A percentile compares a stretch with the other conserved stretches of the same genome.
These are phyloP conservation scores for Trametes meyenii DNA, from an alignment of 768 basidiomycete genomes.

Conservation along the genomic window DNA sequence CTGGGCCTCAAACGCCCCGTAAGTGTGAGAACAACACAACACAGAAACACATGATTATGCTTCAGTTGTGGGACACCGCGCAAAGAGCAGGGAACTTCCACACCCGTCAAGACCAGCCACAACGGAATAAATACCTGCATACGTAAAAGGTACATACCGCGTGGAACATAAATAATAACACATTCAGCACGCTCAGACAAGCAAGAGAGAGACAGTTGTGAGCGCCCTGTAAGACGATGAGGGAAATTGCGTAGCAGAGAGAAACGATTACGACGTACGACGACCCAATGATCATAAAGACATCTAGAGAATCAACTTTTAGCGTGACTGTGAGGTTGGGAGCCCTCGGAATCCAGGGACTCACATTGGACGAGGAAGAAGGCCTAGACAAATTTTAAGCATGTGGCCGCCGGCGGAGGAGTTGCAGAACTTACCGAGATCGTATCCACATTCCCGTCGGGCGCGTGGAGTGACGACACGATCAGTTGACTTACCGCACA, in stretches of 20 bases:
- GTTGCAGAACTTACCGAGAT: constrained; percentile 36
- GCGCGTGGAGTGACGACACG: constrained; percentile 47
- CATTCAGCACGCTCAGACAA: constrained; percentile 1
- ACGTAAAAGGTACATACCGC: not conserved
- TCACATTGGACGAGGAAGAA: constrained; percentile 51
- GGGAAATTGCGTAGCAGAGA: not conserved
- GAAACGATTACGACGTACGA: constrained; percentile 36
- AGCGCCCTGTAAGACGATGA: constrained; percentile 21
- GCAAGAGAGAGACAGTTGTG: constrained; percentile 30
- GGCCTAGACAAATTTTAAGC: constrained; percentile 26
- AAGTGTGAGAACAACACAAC: no score
- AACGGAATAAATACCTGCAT: not conserved
- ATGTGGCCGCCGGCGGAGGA: not conserved
- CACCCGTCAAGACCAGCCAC: no score
- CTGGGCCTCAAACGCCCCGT: no score
- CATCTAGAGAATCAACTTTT: constrained; percentile 32
- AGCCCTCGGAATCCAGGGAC: constrained; percentile 7
- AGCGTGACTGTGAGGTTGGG: not conserved
- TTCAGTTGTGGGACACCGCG: no score
- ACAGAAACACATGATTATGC: no score
- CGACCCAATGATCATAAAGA: constrained; percentile 48
- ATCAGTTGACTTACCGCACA: constrained; percentile 43
- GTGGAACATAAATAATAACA: not conserved
- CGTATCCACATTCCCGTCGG: constrained; percentile 47
- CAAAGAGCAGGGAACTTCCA: no score